Evolutionary conservation across 2,329 filamentous ascomycete genomes (phyloP).

Genomic region (Fusarium palustre): DNA sequence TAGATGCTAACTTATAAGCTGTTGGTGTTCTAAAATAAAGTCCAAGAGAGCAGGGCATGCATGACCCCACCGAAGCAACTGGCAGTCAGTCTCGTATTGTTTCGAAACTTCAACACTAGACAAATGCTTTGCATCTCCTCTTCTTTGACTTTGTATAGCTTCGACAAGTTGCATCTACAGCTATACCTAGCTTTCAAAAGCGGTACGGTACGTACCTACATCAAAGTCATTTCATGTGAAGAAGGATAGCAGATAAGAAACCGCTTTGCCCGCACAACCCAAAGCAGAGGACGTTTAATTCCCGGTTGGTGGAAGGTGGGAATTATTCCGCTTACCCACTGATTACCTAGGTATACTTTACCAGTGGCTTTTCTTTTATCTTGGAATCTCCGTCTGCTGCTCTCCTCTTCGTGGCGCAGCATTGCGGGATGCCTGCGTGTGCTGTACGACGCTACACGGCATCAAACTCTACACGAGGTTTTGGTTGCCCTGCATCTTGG

Average conservation of each 20-base stretch:
- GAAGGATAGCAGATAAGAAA: slow-evolving; percentile 5
- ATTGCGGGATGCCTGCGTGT: slow-evolving; percentile 26
- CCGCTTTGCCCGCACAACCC: not conserved
- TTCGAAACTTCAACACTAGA: slow-evolving; percentile 23
- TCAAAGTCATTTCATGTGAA: not conserved
- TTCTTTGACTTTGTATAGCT: slow-evolving; percentile 12
- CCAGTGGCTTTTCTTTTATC: not conserved
- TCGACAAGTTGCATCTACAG: not conserved
- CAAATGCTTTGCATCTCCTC: slow-evolving; percentile 1
- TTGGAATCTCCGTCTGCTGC: not conserved
- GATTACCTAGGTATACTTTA: slow-evolving; percentile 3
- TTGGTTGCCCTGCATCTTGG: slow-evolving; percentile 25
- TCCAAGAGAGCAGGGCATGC: slow-evolving; percentile 3
- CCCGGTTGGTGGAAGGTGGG: slow-evolving; percentile 30
- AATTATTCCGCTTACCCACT: slow-evolving; percentile 27
- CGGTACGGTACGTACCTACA: not conserved
- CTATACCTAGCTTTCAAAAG: not conserved
- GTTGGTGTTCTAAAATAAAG: slow-evolving; percentile 19
- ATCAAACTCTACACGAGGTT: slow-evolving; percentile 41
- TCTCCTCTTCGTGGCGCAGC: slow-evolving; percentile 24
- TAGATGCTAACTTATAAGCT: slow-evolving; percentile 2
- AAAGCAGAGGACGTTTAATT: slow-evolving; percentile 18
- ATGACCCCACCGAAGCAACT: not conserved
- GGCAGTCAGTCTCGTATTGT: slow-evolving; percentile 6
- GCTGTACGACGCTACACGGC: slow-evolving; percentile 38